Conservation (phyloP, 2,329 filamentous ascomycete species). For the Dendrostoma leiphaemia region DNA sequence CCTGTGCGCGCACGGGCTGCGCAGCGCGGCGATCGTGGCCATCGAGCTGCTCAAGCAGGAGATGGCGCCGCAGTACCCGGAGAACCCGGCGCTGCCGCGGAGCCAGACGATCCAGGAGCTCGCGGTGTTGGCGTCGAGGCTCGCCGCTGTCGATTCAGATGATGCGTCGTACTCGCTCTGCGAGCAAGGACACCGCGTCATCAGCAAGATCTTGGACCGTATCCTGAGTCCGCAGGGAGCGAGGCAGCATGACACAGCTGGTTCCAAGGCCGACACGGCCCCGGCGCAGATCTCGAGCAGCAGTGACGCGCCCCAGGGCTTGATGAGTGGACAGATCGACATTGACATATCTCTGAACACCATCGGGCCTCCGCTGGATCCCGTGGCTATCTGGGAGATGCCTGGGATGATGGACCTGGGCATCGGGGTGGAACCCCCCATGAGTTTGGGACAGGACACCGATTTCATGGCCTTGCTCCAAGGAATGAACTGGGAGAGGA, state of each 20-base stretch:
- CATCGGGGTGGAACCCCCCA: slow-evolving; percentile 27
- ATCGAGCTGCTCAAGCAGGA: slow-evolving; percentile 35
- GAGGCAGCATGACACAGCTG: slow-evolving; percentile 17
- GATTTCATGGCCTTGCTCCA: slow-evolving; percentile 36
- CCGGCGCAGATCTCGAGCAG: neutral
- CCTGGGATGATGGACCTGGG: slow-evolving; percentile 25
- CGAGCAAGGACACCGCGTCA: slow-evolving; percentile 33
- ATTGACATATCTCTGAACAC: slow-evolving; percentile 17
- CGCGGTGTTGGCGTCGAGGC: slow-evolving; percentile 32
- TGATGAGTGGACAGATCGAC: slow-evolving; percentile 18
- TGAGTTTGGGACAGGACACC: slow-evolving; percentile 28
- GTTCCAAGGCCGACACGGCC: slow-evolving; percentile 3
- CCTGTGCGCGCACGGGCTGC: slow-evolving; percentile 30
- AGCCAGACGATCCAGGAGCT: slow-evolving; percentile 36
- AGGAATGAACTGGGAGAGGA: slow-evolving; percentile 31
- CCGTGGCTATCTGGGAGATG: slow-evolving; percentile 21
- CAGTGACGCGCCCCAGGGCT: slow-evolving; percentile 10
- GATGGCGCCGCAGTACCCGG: slow-evolving; percentile 26
- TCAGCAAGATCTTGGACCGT: slow-evolving; percentile 33
- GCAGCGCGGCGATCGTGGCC: slow-evolving; percentile 33
- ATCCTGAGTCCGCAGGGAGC: slow-evolving; percentile 28
- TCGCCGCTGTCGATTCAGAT: slow-evolving; percentile 29
- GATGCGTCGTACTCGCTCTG: slow-evolving; percentile 31
- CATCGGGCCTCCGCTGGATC: neutral
- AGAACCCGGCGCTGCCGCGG: slow-evolving; percentile 30